A percentile compares a stretch with the other conserved stretches of the same genome.
Evolutionary conservation across 2,329 filamentous ascomycete genomes (phyloP).

Genomic region (Drechslera avenae): DNA sequence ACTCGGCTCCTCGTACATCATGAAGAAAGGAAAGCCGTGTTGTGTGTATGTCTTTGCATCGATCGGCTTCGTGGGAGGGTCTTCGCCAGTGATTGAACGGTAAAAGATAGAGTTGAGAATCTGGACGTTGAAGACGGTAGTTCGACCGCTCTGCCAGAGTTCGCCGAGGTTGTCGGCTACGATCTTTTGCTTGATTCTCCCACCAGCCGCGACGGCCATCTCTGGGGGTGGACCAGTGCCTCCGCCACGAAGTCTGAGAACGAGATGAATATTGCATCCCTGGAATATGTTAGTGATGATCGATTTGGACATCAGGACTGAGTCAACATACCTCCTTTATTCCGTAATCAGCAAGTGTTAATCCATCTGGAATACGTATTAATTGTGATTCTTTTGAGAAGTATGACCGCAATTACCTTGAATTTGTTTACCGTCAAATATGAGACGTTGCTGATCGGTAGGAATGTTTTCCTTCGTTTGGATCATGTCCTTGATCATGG

Average conservation of each 20-base stretch:
- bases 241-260: constrained; percentile 69
- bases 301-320: not conserved
- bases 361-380: no score
- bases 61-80: constrained; percentile 45
- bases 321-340: not conserved
- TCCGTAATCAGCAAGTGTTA: not conserved
- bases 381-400: no score
- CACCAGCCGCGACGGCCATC: constrained; percentile 51
- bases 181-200: constrained; percentile 51
- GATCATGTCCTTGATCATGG: not conserved
- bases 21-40: constrained; percentile 48
- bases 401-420: not conserved
- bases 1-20: constrained; percentile 36
- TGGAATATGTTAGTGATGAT: constrained; percentile 82
- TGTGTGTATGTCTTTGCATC: constrained; percentile 41
- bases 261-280: constrained; percentile 69
- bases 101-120: constrained; percentile 49
- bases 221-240: constrained; percentile 1
- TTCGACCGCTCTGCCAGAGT: constrained; percentile 11
- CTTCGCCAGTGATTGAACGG: constrained; percentile 44
- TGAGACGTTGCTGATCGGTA: constrained; percentile 58
- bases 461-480: not conserved
- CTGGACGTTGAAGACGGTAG: constrained; percentile 49
- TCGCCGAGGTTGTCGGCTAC: constrained; percentile 29
- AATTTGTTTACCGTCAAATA: not conserved